Percentiles rank a stretch among this genome's conserved stretches.
Conservation (phyloP, 441 rosid genomes). For the Pelargonium fulgidum region DNA sequence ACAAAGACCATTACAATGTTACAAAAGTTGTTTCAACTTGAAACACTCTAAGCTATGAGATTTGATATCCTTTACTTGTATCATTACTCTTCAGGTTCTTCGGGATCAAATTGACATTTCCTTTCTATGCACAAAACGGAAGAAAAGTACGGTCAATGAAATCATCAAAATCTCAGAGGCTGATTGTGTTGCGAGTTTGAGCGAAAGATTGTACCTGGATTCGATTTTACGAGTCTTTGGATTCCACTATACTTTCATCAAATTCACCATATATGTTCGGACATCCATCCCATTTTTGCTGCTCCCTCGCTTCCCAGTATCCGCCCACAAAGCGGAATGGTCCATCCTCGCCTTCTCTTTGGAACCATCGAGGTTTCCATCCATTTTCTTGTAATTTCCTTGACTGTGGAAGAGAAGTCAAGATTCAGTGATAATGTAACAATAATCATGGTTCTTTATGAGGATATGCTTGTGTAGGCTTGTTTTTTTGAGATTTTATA, state of each 20-base stretch:
- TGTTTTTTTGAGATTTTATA: too few species aligned
- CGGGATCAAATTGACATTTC: too few species aligned
- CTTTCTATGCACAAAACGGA: too few species aligned
- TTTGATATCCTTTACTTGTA: too few species aligned
- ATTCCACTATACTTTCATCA: conserved; percentile 35
- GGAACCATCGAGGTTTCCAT: conserved; percentile 93
- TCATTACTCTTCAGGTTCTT: too few species aligned
- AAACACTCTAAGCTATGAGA: too few species aligned
- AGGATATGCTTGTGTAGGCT: too few species aligned
- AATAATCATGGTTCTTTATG: too few species aligned
- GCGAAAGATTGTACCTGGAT: conserved; percentile 23
- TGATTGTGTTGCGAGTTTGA: background rate
- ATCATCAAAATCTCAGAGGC: background rate
- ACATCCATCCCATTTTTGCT: conserved; percentile 63
- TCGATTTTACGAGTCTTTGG: conserved; percentile 22
- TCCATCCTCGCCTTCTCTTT: conserved; percentile 47
- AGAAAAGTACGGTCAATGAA: background rate
- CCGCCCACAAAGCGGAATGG: conserved; percentile 61
- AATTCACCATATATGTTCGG: conserved; percentile 76
- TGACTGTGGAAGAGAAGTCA: conserved; percentile 42
- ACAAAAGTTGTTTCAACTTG: too few species aligned
- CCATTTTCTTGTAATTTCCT: conserved; percentile 86
- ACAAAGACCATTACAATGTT: too few species aligned
- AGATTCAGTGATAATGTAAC: too few species aligned
- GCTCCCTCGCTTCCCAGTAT: conserved; percentile 87